These are phyloP conservation scores for Pyricularia pennisetigena DNA, from an alignment of 2,329 filamentous ascomycete genomes.

Conservation along the genomic window DNA sequence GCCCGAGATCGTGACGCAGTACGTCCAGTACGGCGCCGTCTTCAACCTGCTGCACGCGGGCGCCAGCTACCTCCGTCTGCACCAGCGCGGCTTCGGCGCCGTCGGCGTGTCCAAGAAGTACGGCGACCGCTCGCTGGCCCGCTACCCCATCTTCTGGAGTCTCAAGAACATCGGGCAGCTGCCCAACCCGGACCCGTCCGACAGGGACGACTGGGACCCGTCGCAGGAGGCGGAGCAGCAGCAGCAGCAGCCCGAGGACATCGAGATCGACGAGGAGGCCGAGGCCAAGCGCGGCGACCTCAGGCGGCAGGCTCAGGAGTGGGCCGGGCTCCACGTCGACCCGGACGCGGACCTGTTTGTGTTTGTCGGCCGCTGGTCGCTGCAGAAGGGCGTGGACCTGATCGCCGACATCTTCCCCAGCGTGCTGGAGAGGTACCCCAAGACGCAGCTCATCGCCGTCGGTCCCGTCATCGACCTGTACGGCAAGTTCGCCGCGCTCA, in stretches of 20 bases:
- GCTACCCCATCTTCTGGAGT: slow-evolving; percentile 1
- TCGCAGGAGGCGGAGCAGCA: slow-evolving; percentile 35
- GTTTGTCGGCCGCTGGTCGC: slow-evolving; percentile 59
- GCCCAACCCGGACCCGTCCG: slow-evolving; percentile 23
- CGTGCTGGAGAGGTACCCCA: slow-evolving; percentile 46
- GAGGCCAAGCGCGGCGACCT: background rate
- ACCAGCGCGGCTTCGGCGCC: slow-evolving; percentile 39
- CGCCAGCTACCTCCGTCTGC: background rate
- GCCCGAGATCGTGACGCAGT: background rate
- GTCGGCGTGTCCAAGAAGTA: slow-evolving; percentile 1
- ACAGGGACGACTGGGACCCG: slow-evolving; percentile 52
- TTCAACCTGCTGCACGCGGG: background rate
- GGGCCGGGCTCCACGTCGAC: slow-evolving; percentile 53
- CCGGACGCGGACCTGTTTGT: slow-evolving; percentile 56
- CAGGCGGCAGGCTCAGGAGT: slow-evolving; percentile 53
- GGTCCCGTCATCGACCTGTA: background rate
- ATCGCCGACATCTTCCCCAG: slow-evolving; percentile 28
- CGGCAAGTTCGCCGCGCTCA: background rate
- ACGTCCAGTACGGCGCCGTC: background rate
- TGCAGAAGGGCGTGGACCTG: slow-evolving; percentile 60
- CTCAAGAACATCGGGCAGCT: background rate
- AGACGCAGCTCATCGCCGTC: slow-evolving; percentile 12
- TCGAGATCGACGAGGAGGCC: background rate
- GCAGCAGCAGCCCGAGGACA: background rate
- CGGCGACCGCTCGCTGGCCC: background rate